Percentiles rank a stretch among this genome's conserved stretches.
phyloP scores from a whole-genome alignment of 2,329 filamentous ascomycete species.

The Colletotrichum sp. region DNA sequence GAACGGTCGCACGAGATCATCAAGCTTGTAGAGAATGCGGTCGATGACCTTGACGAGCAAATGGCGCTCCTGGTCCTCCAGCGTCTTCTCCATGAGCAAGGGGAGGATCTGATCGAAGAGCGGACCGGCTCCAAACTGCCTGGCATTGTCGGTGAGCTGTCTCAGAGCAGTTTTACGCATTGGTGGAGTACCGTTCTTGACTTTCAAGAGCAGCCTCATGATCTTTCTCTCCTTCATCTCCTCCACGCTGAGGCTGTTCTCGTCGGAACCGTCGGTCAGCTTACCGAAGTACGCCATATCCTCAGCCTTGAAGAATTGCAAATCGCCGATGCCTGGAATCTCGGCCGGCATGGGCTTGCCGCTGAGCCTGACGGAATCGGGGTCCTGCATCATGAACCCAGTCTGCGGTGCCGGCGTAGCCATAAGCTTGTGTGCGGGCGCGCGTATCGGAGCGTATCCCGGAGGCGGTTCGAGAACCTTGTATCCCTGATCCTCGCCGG shows the following conservation, averaged over 20 bases:
- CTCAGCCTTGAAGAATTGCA: slow-evolving; percentile 98
- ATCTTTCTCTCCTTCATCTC: slow-evolving; percentile 98
- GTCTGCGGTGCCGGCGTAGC: slow-evolving; percentile 76
- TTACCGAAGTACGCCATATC: slow-evolving; percentile 99
- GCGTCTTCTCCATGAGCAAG: slow-evolving; percentile 95
- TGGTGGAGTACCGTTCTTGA: slow-evolving; percentile 98
- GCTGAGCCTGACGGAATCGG: slow-evolving; percentile 80
- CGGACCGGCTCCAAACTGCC: slow-evolving; percentile 91
- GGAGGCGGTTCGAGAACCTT: slow-evolving; percentile 89
- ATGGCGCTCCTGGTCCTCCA: slow-evolving; percentile 98
- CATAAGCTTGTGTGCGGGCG: slow-evolving; percentile 76
- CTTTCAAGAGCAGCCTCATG: slow-evolving; percentile 94
- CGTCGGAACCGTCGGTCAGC: slow-evolving; percentile 90
- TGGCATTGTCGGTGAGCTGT: slow-evolving; percentile 96
- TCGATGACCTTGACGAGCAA: slow-evolving; percentile 99
- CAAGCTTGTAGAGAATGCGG: slow-evolving; percentile 96
- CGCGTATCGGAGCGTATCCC: slow-evolving; percentile 85
- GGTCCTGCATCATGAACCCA: slow-evolving; percentile 98
- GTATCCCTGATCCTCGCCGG: slow-evolving; percentile 88
- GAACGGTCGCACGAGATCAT: slow-evolving; percentile 93
- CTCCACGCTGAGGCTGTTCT: slow-evolving; percentile 90
- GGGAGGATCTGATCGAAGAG: slow-evolving; percentile 98
- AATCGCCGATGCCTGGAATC: slow-evolving; percentile 92
- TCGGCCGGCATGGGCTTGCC: slow-evolving; percentile 94
- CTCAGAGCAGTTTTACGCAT: slow-evolving; percentile 98